phyloP scores from a whole-genome alignment of 257 asterid genomes.

The Solanum megistacrolobum region DNA sequence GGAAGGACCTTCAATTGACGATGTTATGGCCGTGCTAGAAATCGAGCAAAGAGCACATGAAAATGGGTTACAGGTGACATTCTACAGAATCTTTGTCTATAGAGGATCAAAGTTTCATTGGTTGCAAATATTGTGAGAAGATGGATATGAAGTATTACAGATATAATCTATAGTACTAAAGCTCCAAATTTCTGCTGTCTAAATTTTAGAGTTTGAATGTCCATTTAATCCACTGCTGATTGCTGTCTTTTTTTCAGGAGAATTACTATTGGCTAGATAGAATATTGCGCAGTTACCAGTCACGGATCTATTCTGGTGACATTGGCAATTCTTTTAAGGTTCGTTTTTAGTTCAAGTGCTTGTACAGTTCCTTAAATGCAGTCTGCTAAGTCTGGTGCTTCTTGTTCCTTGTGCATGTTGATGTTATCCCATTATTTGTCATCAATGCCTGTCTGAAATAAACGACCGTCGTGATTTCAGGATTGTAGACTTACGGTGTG shows the following conservation, averaged over 20 bases:
- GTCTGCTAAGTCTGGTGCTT: background rate
- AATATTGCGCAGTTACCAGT: constrained; percentile 85
- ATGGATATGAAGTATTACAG: background rate
- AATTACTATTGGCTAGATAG: constrained; percentile 83
- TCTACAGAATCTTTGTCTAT: background rate
- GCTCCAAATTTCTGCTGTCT: background rate
- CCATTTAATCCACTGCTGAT: constrained; percentile 13
- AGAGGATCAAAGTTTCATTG: background rate
- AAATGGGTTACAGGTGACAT: constrained; percentile 79
- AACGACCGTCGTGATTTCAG: background rate
- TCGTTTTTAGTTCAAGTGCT: constrained; percentile 9
- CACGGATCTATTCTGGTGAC: constrained; percentile 79
- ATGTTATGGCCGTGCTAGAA: constrained; percentile 66
- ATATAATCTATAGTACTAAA: background rate
- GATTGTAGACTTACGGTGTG: background rate
- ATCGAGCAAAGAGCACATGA: constrained; percentile 95
- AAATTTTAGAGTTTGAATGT: background rate
- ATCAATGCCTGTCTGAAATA: background rate
- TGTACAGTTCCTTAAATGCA: background rate
- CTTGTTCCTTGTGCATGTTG: background rate
- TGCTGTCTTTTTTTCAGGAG: constrained; percentile 43
- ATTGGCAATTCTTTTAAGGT: constrained; percentile 78
- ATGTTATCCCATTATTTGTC: background rate
- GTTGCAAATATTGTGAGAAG: background rate
- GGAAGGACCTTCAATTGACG: constrained; percentile 72